Conservation (phyloP, 805 yeast genomes). For the Yarrowia bubula region DNA sequence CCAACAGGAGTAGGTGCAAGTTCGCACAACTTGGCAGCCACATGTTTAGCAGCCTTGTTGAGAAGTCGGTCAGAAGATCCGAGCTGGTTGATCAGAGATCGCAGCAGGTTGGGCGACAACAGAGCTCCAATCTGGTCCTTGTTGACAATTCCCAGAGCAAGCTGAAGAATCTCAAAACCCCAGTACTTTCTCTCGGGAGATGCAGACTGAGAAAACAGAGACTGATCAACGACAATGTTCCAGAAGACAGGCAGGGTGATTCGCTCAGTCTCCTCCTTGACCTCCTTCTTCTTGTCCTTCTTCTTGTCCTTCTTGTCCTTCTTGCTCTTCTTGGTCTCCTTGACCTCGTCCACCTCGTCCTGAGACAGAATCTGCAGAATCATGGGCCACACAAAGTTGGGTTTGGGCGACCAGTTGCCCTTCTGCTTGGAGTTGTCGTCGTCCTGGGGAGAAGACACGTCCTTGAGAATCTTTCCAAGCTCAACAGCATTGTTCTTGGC, state of each 20-base stretch:
- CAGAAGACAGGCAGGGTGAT: constrained; percentile 62
- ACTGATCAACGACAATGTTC: constrained; percentile 75
- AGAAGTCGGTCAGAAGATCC: constrained; percentile 63
- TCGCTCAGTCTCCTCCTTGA: constrained; percentile 33
- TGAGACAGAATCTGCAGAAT: background rate
- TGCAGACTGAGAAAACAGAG: constrained; percentile 69
- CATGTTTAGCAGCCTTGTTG: constrained; percentile 61
- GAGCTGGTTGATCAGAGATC: constrained; percentile 74
- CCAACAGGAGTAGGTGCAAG: constrained; percentile 42
- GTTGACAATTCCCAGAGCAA: constrained; percentile 43
- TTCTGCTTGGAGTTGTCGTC: constrained; percentile 34
- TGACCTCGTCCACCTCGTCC: constrained; percentile 28
- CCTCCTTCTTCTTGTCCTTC: constrained; percentile 35
- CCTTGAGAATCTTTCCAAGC: constrained; percentile 58
- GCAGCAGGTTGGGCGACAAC: constrained; percentile 52
- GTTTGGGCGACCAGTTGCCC: constrained; percentile 33
- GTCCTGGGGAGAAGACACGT: constrained; percentile 42
- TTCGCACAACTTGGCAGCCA: constrained; percentile 46
- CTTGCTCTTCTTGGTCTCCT: constrained; percentile 29
- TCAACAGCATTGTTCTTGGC: constrained; percentile 62
- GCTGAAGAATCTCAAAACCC: constrained; percentile 73
- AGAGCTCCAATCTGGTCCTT: constrained; percentile 33
- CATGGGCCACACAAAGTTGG: constrained; percentile 37
- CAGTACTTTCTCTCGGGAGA: constrained; percentile 83
- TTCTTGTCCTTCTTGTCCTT: constrained; percentile 30